Evolutionary conservation across 495 filamentous ascomycete species (phyloP).

Genomic region (Letharia lupina): DNA sequence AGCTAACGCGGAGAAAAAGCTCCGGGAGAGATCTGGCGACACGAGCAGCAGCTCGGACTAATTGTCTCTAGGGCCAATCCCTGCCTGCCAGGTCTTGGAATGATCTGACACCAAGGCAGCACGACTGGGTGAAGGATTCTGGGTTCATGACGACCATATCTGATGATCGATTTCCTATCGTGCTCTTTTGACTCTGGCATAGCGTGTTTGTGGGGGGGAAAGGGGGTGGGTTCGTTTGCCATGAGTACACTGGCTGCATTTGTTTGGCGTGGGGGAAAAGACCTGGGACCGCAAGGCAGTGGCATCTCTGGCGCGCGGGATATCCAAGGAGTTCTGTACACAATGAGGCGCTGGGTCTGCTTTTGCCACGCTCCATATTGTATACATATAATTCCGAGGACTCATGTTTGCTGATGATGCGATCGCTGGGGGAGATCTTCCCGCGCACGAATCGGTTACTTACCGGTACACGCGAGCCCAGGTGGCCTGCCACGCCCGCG

Average conservation of each 20-base stretch:
- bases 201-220: neutral
- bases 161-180: neutral
- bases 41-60: slow-evolving; percentile 17
- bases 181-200: neutral
- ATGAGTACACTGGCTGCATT: neutral
- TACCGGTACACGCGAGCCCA: neutral
- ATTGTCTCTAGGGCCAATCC: neutral
- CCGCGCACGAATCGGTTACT: neutral
- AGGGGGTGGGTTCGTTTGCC: neutral
- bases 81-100: neutral
- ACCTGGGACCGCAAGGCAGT: neutral
- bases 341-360: neutral
- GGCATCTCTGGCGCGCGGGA: neutral
- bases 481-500: neutral
- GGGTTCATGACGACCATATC: neutral
- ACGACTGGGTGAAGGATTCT: neutral
- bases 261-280: neutral
- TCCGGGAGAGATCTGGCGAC: slow-evolving; percentile 19
- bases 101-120: neutral
- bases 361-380: neutral
- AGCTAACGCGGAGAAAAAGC: slow-evolving; percentile 19
- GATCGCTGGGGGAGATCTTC: neutral
- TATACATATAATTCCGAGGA: neutral
- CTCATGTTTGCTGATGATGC: neutral
- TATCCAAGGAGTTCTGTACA: neutral